Evolutionary conservation across 306 rosid genomes (phyloP).

Genomic region (Inga leiocalycina): DNA sequence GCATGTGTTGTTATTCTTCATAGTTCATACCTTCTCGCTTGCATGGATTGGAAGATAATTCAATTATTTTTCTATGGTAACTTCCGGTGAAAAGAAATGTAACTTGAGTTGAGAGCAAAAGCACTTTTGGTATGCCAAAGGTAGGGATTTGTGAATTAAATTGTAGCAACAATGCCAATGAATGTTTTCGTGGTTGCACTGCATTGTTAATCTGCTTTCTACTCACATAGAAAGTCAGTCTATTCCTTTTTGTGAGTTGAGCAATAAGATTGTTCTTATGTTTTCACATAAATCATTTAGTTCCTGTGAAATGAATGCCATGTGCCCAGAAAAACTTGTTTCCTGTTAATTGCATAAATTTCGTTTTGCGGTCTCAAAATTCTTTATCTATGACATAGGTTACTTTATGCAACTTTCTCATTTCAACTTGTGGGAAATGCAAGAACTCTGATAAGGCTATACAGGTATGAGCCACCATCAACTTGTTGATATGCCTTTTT

Average conservation of each 20-base stretch:
- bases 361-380: slow-evolving; percentile 3
- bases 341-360: slow-evolving; percentile 8
- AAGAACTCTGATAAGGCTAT: slow-evolving; percentile 76
- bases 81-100: background rate
- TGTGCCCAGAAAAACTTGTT: background rate
- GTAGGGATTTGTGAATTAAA: slow-evolving; percentile 19
- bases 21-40: slow-evolving; percentile 6
- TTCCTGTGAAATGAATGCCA: background rate
- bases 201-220: slow-evolving; percentile 4
- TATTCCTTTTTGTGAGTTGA: slow-evolving; percentile 12
- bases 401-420: slow-evolving; percentile 70
- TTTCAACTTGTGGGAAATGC: slow-evolving; percentile 86
- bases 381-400: slow-evolving; percentile 52
- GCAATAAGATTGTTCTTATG: slow-evolving; percentile 23
- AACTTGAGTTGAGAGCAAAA: slow-evolving; percentile 18
- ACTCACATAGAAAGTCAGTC: slow-evolving; percentile 8
- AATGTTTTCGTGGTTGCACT: slow-evolving; percentile 14
- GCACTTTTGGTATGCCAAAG: slow-evolving; percentile 20
- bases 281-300: background rate
- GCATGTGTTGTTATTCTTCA: background rate
- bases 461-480: slow-evolving; percentile 54
- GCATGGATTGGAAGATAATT: background rate
- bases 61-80: slow-evolving; percentile 4
- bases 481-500: background rate
- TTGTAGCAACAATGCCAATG: background rate